phyloP scores from a whole-genome alignment of 2,329 filamentous ascomycete species.

The Diaporthe sp. region DNA sequence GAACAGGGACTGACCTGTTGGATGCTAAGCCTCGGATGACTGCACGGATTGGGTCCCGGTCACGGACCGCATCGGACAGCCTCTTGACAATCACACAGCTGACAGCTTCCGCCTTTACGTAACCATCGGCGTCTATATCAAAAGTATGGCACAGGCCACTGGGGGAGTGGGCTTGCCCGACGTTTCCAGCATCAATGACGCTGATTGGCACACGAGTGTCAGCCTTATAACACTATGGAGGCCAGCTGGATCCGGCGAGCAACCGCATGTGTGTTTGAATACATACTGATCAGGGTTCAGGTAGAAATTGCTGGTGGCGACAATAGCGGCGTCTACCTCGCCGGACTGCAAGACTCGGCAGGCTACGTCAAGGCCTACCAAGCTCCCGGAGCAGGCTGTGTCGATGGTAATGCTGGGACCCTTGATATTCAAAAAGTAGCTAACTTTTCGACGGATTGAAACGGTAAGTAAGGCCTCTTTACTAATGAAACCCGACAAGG shows the following conservation, averaged over 20 bases:
- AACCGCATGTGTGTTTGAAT: too few relatives aligned
- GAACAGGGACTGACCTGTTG: not conserved
- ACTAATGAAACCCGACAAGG: too few relatives aligned
- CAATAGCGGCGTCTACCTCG: constrained; percentile 1
- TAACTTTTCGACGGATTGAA: not conserved
- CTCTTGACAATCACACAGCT: not conserved
- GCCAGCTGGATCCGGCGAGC: too few relatives aligned
- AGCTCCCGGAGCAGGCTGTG: constrained; percentile 19
- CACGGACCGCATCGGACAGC: not conserved
- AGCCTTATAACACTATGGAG: too few relatives aligned
- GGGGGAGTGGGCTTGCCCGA: not conserved
- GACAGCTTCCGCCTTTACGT: constrained; percentile 48
- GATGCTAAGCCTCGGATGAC: not conserved
- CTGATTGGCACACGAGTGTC: too few relatives aligned
- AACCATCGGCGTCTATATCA: not conserved
- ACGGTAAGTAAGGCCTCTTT: too few relatives aligned
- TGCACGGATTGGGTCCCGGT: constrained; percentile 1
- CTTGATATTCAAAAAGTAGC: constrained; percentile 8
- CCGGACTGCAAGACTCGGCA: not conserved
- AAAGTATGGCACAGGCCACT: constrained; percentile 39
- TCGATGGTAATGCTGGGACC: constrained; percentile 30
- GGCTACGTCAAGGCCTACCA: not conserved
- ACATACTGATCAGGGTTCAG: constrained; percentile 11
- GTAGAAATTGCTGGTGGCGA: not conserved
- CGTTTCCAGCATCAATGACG: not conserved